Conservation (phyloP, 176 grass and related monocot genomes). For the Zea luxurians region DNA sequence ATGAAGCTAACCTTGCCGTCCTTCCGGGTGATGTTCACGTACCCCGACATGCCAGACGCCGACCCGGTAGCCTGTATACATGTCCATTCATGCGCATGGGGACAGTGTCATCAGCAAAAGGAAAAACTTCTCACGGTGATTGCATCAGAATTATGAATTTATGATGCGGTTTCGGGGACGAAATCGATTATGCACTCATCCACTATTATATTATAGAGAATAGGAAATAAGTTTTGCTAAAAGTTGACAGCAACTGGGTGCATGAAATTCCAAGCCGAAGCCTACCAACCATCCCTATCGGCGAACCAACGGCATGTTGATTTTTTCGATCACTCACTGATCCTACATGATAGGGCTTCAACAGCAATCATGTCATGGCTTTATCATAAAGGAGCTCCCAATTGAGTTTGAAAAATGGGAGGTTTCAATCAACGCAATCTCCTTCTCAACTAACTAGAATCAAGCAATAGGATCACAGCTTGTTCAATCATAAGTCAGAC, state of each 20-base stretch:
- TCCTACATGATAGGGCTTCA: neutral
- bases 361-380: neutral
- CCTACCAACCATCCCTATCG: slow-evolving; percentile 33
- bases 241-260: slow-evolving; percentile 17
- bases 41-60: slow-evolving; percentile 49
- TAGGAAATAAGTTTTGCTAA: slow-evolving; percentile 21
- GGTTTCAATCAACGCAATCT: neutral
- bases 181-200: no score
- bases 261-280: slow-evolving; percentile 30
- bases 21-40: slow-evolving; percentile 67
- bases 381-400: neutral
- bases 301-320: neutral
- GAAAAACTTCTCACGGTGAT: no score
- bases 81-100: neutral
- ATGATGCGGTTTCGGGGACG: no score
- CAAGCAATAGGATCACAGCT: neutral
- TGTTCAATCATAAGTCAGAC: neutral
- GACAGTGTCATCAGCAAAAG: neutral
- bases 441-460: neutral
- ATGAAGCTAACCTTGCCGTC: slow-evolving; percentile 53
- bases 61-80: slow-evolving; percentile 35
- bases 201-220: neutral
- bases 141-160: no score
- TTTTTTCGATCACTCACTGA: no score
- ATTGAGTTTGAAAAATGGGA: neutral